Evolutionary conservation across 2,329 filamentous ascomycete species (phyloP), one percentile per base, ranked within the genome.

Genomic region (Colletotrichum scovillei): DNA sequence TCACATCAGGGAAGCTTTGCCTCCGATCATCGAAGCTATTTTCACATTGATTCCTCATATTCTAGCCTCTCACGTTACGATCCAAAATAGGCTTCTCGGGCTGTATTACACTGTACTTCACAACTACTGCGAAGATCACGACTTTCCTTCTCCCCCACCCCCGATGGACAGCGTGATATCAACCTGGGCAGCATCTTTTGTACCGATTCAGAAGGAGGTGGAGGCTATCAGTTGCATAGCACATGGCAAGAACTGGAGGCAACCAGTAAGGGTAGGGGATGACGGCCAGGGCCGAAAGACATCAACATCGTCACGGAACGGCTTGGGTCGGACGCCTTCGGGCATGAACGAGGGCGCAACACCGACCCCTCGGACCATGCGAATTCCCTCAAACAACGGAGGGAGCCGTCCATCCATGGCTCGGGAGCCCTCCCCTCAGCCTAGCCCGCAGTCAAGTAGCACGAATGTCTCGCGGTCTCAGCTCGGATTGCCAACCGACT

Each of bases 31-130:
- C 65, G 84, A 88, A 3, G 91, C 93, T 11, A 88, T 92, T 4
- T 94, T 95, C 79, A 92, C 88, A 28, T 85, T 97, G n/a, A 87
- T 96, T 14, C 93, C 94, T 32, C 90, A 91, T 65, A 85, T 97
- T 24, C 87, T 95, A 12, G 88, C 88, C 53, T 88, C 89, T 46
- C 92, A 95, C 78, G 90, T 96, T 57, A 87, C 93, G 79, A 91
- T 95, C 32, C 94, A 96, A 81, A 95, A 95, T 80, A 90, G 91
- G 59, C 86, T 97, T 64, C 89, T 97, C 5, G 94, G 91, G 0
- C 88, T 95, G 74, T 91, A 94, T 77, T 97, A 97, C 82, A 97
- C 94, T 1, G 87, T 91, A 5, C 84, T 96, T 7, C 91, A 95
- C 79, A 90, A 89, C 69, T 97, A 93, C 81, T 94, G 92, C 76